Evolutionary conservation across 139 green algal genomes (phyloP), one percentile per base, ranked within the genome.

Genomic region (Dunaliella primolecta): DNA sequence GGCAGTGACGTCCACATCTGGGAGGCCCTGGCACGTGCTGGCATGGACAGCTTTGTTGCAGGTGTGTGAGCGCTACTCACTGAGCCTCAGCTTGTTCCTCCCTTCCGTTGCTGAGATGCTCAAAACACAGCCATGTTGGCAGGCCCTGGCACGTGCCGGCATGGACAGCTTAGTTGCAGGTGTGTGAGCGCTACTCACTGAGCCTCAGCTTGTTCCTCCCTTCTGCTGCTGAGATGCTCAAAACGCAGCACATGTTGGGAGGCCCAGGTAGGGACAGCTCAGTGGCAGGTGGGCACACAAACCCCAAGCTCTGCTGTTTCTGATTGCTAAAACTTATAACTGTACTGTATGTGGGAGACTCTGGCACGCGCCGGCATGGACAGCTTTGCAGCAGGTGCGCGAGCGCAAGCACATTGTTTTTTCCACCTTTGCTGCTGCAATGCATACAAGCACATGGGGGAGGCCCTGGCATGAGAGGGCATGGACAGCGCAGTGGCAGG

Each of bases 311-410:
- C n/a, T n/a, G n/a, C n/a, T n/a, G n/a, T n/a, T n/a, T n/a, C n/a
- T n/a, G n/a, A n/a, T n/a, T n/a, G n/a, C n/a, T n/a, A n/a, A n/a
- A n/a, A n/a, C n/a, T n/a, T n/a, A n/a, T n/a, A n/a, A n/a, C n/a
- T n/a, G n/a, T n/a, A n/a, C n/a, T n/a, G n/a, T n/a, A 87, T 97
- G 21, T 96, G 93, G 94, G 84, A 92, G 85, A 85, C 90, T n/a
- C 74, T 93, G 36, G 46, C 36, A 83, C 82, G 85, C 81, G 90
- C 89, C n/a, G 90, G 91, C 25, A 71, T 94, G 29, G 84, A 93
- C 2, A 88, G 77, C 11, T 84, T 88, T 20, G 81, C 93, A 46
- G 84, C 55, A 81, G 76, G 75, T 83, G 56, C 79, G 46, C 75
- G 21, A 11, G 27, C 71, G 2, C 2, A 15, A 21, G 20, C 56